Conservation (phyloP, 371 early-diverging fungal species). For the Hamiltosporidium magnivora region DNA sequence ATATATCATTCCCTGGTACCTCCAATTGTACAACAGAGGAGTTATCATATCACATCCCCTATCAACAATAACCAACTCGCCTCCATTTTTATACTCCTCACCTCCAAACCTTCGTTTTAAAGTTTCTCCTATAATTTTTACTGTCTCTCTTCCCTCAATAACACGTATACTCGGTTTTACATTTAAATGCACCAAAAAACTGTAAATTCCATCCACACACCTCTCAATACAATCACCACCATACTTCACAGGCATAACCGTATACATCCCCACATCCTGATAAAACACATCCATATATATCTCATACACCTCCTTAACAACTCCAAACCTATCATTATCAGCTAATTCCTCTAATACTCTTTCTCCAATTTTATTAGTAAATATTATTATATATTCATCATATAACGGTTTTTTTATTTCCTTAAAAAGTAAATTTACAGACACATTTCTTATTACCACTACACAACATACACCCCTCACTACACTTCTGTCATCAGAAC, state of each 20-base stretch:
- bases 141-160: slow-evolving; percentile 8
- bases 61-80: slow-evolving; percentile 41
- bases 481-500: slow-evolving; percentile 26
- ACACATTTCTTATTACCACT: slow-evolving; percentile 29
- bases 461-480: slow-evolving; percentile 43
- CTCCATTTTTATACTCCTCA: slow-evolving; percentile 2
- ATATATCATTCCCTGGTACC: slow-evolving; percentile 49
- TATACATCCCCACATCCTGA: slow-evolving; percentile 29
- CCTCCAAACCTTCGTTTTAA: slow-evolving; percentile 1
- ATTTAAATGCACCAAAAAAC: slow-evolving; percentile 35
- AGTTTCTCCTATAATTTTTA: slow-evolving; percentile 5
- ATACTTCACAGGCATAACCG: slow-evolving; percentile 2
- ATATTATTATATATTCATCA: slow-evolving; percentile 44
- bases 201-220: slow-evolving; percentile 19
- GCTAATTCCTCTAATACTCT: slow-evolving; percentile 43
- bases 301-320: slow-evolving; percentile 52
- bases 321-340: slow-evolving; percentile 36
- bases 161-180: slow-evolving; percentile 30
- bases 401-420: slow-evolving; percentile 49
- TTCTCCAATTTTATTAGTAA: slow-evolving; percentile 40
- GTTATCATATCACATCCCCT: slow-evolving; percentile 51
- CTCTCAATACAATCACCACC: slow-evolving; percentile 3
- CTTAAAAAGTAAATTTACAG: slow-evolving; percentile 35
- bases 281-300: slow-evolving; percentile 42
- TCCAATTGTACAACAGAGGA: slow-evolving; percentile 54